Base-by-base conservation (phyloP, 495 filamentous ascomycete genomes). In the Podospora pseudoanserina region DNA sequence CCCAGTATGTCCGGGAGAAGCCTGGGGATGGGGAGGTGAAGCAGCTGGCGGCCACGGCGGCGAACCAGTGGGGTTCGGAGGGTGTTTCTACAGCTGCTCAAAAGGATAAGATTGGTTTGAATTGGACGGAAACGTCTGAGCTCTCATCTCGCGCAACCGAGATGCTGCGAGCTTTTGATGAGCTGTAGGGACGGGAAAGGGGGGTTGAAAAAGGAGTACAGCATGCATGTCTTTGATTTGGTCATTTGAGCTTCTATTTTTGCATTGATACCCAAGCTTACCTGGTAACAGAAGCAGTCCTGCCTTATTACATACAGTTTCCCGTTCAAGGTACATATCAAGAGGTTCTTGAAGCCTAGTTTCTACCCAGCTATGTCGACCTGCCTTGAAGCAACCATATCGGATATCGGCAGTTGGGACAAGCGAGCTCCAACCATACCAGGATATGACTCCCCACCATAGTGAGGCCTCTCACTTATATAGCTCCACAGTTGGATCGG, bases 101-200 rank as follows among this genome's bases (percentile, higher is more conserved):
- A 27, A 57, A 53, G 55, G 30, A 13, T 26, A 54, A 34, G 30
- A 49, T 11, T 5, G 26, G 23, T n/a, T 20, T 63, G 2, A 65
- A 71, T 23, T 23, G 27, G 16, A 70, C 68, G 4, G 65, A 65
- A 18, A 15, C 62, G 4, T 56, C 44, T 9, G 54, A n/a, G 30
- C 20, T 18, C 9, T 64, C 67, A 18, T 72, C 69, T 61, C 44
- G 30, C 20, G 26, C 60, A 11, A n/a, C 56, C 30, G 74, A 77
- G 65, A 68, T 72, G 19, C 74, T 83, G 49, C 76, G 78, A 70
- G 76, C 65, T 15, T 79, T 83, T 67, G 80, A 83, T 64, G 81
- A 83, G 67, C 63, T 83, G 63, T 83, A 60, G 76, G 26, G 34
- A 18, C 18, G 34, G 18, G 39, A 11, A 16, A 49, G 2, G 9